Percentiles rank a stretch among this genome's conserved stretches.
Conservation (phyloP, 495 filamentous ascomycete genomes). For the Penicillium goetzii region DNA sequence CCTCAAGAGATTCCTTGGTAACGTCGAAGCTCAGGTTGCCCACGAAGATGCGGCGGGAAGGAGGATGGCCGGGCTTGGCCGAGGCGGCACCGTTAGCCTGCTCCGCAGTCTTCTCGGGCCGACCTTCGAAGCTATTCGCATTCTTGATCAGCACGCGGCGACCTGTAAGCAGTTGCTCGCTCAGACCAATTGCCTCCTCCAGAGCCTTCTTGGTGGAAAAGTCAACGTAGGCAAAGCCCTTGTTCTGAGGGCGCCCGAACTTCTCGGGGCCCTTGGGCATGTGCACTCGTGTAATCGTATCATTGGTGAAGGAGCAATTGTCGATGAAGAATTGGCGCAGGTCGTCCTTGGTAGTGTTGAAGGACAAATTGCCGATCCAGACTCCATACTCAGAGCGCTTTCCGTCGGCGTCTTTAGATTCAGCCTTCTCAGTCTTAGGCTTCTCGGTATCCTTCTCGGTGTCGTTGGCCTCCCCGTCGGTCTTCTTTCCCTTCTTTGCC, state of each 20-base stretch:
- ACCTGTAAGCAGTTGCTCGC: constrained; percentile 74
- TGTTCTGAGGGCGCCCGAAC: constrained; percentile 64
- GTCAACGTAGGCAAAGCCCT: constrained; percentile 95
- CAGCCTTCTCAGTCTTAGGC: constrained; percentile 31
- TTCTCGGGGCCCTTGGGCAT: constrained; percentile 62
- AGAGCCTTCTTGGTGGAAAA: constrained; percentile 71
- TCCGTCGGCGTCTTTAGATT: constrained; percentile 38
- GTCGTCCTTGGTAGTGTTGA: constrained; percentile 70
- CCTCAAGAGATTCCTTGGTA: constrained; percentile 75
- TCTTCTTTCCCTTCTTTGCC: constrained; percentile 69
- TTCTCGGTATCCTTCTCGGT: constrained; percentile 36
- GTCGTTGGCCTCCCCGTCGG: constrained; percentile 28
- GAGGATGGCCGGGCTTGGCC: constrained; percentile 56
- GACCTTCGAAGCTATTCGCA: constrained; percentile 80
- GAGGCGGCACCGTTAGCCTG: constrained; percentile 34
- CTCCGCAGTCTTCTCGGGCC: constrained; percentile 63
- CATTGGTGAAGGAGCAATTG: constrained; percentile 66
- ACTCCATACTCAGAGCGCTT: constrained; percentile 80
- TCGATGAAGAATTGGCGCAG: constrained; percentile 76
- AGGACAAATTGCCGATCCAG: constrained; percentile 95
- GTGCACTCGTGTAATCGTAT: constrained; percentile 78
- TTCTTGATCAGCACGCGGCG: constrained; percentile 91
- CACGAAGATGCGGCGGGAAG: constrained; percentile 82
- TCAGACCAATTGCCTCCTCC: constrained; percentile 72
- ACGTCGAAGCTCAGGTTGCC: constrained; percentile 88